Evolutionary conservation across 805 yeast species (phyloP).

Genomic region (Teunomyces pallodes): DNA sequence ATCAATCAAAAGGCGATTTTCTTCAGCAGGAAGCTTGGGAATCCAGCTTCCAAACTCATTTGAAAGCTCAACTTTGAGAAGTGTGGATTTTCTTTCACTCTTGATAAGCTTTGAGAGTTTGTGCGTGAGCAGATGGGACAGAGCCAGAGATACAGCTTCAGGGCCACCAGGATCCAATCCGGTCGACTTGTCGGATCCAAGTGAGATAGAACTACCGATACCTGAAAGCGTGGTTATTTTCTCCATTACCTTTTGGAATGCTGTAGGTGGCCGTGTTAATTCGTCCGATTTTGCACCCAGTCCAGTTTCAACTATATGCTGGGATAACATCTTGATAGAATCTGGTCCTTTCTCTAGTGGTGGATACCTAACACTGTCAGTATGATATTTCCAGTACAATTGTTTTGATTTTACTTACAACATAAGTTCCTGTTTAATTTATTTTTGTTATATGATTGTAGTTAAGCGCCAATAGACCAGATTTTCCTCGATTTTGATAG

Average conservation of each 20-base stretch:
- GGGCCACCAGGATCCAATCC: neutral
- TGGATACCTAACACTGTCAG: neutral
- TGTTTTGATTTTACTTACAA: neutral
- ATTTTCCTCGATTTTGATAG: neutral
- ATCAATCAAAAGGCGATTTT: conserved; percentile 36
- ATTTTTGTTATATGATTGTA: neutral
- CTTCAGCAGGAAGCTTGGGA: conserved; percentile 34
- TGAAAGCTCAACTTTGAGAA: conserved; percentile 35
- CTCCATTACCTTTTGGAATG: conserved; percentile 19
- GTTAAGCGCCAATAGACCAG: neutral
- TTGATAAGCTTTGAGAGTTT: conserved; percentile 37
- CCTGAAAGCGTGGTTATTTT: conserved; percentile 10
- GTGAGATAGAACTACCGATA: neutral
- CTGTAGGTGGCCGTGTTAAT: conserved; percentile 20
- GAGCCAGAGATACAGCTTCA: neutral
- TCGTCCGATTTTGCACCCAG: conserved; percentile 3
- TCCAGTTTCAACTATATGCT: neutral
- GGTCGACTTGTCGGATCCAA: neutral
- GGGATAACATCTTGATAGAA: neutral
- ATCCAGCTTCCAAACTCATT: conserved; percentile 45
- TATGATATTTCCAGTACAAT: neutral
- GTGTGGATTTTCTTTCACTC: conserved; percentile 35
- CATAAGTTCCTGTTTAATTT: neutral
- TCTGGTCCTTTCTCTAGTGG: neutral
- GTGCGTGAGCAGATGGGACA: conserved; percentile 18